Base-by-base conservation (phyloP, 177 flowering plant genomes). In the Telopea speciosissima region DNA sequence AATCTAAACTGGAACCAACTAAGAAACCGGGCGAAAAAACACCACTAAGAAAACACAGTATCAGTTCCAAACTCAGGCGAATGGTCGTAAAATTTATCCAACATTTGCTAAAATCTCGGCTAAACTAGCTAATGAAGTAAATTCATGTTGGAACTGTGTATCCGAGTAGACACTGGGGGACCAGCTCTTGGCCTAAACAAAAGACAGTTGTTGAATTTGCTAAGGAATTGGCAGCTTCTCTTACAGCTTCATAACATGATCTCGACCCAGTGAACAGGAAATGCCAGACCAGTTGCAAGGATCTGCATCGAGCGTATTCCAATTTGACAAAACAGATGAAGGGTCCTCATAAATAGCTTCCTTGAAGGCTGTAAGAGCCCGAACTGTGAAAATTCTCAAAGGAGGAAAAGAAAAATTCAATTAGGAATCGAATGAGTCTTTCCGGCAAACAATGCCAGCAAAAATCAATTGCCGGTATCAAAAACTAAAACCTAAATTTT, bases 281-380 rank as follows among this genome's bases (percentile, higher is more conserved):
- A 94, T 76, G 63, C 99, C 97, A 42, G 68, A 54, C 97, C 99
- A 92, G 26, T 73, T 68, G 75, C 99, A 94, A 76, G 96, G 97
- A 86, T 87, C 86, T 76, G 83, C 72, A 74, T 89, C 94, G 5
- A 88, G 70, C 25, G 81, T 59, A 71, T 88, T 89, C 99, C 97
- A 94, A 77, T 80, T 83, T 52, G 92, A 85, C 68, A 89, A 71
- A 70, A 86, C 85, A 68, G 81, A 64, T 70, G 65, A 72, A 19
- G 99, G 97, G 84, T 94, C 99, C n/a, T 92, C 97, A 75, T 80
- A 86, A 63, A 94, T 86, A 25, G 85, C 90, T 76, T 87, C 90
- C 81, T 86, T 94, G 80, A 94, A 90, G 40, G 82, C 75, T 23
- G 68, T 70, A 4, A 94, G 88, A 21, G 90, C 96, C 69, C 24